Conservation (phyloP, 176 grass and related monocot species). For the Aechmea fasciata region DNA sequence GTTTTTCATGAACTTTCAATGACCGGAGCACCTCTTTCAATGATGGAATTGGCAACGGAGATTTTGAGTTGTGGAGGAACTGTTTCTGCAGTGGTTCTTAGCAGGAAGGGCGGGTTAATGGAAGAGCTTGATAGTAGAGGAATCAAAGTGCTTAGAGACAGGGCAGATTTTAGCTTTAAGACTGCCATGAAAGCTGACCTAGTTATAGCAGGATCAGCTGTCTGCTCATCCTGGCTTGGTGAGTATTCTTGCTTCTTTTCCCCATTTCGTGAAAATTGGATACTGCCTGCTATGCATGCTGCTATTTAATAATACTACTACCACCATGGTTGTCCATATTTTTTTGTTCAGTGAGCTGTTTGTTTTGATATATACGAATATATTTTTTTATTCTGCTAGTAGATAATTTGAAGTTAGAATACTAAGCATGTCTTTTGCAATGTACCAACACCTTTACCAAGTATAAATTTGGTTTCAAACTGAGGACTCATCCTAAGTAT, state of each 20-base stretch:
- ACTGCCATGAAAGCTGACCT: slow-evolving; percentile 37
- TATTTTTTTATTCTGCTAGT: background rate
- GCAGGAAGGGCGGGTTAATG: slow-evolving; percentile 34
- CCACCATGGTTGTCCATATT: background rate
- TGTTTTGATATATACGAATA: background rate
- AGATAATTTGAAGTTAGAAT: background rate
- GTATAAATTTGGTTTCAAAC: background rate
- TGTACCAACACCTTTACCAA: background rate
- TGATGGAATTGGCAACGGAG: slow-evolving; percentile 47
- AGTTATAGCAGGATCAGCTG: slow-evolving; percentile 42
- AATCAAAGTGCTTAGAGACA: slow-evolving; percentile 40
- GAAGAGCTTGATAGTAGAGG: slow-evolving; percentile 38
- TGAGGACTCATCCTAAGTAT: background rate
- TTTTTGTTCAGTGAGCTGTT: slow-evolving; percentile 6
- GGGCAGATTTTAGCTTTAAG: slow-evolving; percentile 23
- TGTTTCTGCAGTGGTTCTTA: slow-evolving; percentile 31
- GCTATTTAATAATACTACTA: background rate
- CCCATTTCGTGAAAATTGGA: background rate
- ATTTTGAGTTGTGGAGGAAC: slow-evolving; percentile 32
- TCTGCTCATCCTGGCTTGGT: slow-evolving; percentile 54
- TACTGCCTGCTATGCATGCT: background rate
- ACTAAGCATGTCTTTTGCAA: too few relatives aligned
- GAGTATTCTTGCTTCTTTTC: background rate
- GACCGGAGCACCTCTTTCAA: slow-evolving; percentile 41
- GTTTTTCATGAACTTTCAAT: slow-evolving; percentile 48